Base-by-base conservation (phyloP, 768 basidiomycete species). In the Hygrocybe punicea region DNA sequence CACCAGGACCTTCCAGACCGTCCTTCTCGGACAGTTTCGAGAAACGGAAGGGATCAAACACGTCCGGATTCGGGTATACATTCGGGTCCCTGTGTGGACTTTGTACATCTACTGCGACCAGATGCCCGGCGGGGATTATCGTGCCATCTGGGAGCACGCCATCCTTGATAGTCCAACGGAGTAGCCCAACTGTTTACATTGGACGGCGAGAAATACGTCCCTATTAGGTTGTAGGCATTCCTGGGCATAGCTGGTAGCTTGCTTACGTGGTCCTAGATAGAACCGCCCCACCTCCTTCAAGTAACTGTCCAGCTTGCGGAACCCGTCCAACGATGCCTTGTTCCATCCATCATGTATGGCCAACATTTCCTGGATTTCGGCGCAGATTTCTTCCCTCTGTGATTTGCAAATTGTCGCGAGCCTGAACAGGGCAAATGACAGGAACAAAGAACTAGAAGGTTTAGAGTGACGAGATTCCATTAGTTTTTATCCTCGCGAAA, bases 21-120 rank as follows among this genome's bases (percentile, higher is more conserved):
- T 45, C 57, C 25, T 46, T 34, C 11, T 58, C 51, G 7, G 51
- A 35, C 14, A 58, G 42, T 33, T 45, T 58, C 7, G 57, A 58
- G 44, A 58, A 58, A 13, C 57, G 34, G 57, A 58, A 58, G 14
- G 57, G 57, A 35, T 58, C 51, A 33, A 58, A 58, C 13, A 53
- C 45, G 6, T 58, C 24, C 3, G 57, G 51, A 25, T 58, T 36
- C 6, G 57, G 33, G 42, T 58, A 58, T 16, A 58, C 51, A 11
- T 46, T 23, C 10, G 57, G 45, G 36, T 58, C 33, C 16, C 29
- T 34, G 34, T 58, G 57, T 6, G 53, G 9, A 29, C 8, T 14
- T 11, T n/a, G 45, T 16, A 53, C 4, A 29, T 58, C 19, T 5
- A 58, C 8, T 2, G 17, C 21, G 10, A 58, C 33, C 16, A 14